A percentile compares a stretch with the other conserved stretches of the same genome.
Conservation (phyloP, 164 flowering plant genomes). For the Echeveria elegans region DNA sequence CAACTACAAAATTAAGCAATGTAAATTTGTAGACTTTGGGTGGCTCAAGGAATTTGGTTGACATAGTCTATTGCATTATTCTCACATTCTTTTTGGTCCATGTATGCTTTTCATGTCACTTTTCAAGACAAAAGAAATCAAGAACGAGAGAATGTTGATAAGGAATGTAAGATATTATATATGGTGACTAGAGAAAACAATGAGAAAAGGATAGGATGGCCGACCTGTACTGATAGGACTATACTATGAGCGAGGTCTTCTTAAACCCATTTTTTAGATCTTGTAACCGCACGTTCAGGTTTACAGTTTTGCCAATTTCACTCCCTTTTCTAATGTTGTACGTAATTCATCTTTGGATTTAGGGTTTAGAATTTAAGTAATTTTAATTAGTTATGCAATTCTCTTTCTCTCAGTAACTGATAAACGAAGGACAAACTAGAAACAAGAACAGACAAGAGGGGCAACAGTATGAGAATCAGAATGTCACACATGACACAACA, state of each 20-base stretch:
- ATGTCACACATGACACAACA: not conserved
- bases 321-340: no score
- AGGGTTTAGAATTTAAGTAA: not conserved
- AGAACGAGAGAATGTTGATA: slow-evolving; percentile 5
- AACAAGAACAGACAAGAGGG: not conserved
- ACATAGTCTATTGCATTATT: not conserved
- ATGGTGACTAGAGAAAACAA: not conserved
- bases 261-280: not conserved
- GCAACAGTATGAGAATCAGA: not conserved
- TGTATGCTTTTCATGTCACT: slow-evolving; percentile 6
- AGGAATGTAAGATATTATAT: slow-evolving; percentile 2
- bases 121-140: slow-evolving; percentile 2
- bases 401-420: not conserved
- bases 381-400: not conserved
- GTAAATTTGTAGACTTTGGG: not conserved
- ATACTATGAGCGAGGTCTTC: not conserved
- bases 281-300: not conserved
- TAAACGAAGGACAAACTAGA: not conserved
- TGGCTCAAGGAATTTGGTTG: not conserved
- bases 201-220: not conserved
- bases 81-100: not conserved
- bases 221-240: not conserved
- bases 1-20: no score
- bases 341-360: not conserved
- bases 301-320: no score